Evolutionary conservation across 176 grass and related monocot species (phyloP), one percentile per base, ranked within the genome.

Genomic region (Aegilops bicornis): DNA sequence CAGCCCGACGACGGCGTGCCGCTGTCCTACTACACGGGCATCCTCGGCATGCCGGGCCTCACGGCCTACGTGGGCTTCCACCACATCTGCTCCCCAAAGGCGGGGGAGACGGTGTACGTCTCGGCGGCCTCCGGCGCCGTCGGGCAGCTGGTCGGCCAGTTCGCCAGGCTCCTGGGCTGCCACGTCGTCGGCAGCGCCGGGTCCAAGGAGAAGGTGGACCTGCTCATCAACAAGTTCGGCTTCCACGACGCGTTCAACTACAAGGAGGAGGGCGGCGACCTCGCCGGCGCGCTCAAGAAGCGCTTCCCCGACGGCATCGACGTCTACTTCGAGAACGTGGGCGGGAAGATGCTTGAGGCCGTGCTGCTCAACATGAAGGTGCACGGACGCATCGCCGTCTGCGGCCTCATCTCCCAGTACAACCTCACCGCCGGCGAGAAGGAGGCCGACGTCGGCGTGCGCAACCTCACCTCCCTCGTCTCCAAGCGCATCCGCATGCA

Each of bases 271-370:
- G 94, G 83, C 16, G 13, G 42, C 16, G 92, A 97, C 70, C 80
- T 94, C 0, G 67, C 33, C 23, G 81, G 73, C 19, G 88, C 95
- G n/a, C 70, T 97, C 0, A 14, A 14, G 64, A 71, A 91, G 75
- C 71, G 69, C 30, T 97, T 97, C 84, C 92, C 92, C 0, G 87
- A 97, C 1, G 95, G 95, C 1, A 97, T 97, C 33, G 95, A 97
- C 89, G 82, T 97, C 42, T 97, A 97, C 91, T 97, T 97, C n/a
- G 92, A 97, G 76, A 97, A 97, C 45, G 92, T 97, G 0, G 95
- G 92, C 9, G 92, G 95, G 1, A 37, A 37, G 43, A 95, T 91
- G 87, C 88, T 97, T 0, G 95, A 97, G n/a, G 92, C 95, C 5
- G 95, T 65, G 43, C 85, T 97, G 45, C 37, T 81, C 7, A 95